A percentile compares a stretch with the other conserved stretches of the same genome.
Conservation (phyloP, 2,329 filamentous ascomycete species). For the Paecilomyces formosus region DNA sequence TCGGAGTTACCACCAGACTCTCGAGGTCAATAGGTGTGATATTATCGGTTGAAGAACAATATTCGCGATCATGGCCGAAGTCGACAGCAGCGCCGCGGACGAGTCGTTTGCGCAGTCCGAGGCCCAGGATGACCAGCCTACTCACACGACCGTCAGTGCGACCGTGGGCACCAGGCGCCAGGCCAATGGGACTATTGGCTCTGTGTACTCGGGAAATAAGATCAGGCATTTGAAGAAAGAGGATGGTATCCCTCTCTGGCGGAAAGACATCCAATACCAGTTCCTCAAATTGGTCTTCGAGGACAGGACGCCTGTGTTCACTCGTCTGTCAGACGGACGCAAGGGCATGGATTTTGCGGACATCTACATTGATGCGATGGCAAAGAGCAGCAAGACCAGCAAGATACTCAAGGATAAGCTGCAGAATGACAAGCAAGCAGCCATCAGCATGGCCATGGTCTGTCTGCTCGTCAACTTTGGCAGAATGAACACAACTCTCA, state of each 20-base stretch:
- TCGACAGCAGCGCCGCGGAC: conserved; percentile 24
- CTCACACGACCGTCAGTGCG: conserved; percentile 29
- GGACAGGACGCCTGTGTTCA: conserved; percentile 64
- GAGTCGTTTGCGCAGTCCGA: conserved; percentile 30
- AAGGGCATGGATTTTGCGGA: conserved; percentile 77
- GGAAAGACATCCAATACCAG: conserved; percentile 60
- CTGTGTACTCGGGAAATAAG: conserved; percentile 61
- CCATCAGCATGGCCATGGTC: conserved; percentile 99
- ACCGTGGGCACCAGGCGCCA: conserved; percentile 50
- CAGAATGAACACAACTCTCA: conserved; percentile 96
- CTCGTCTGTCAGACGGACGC: conserved; percentile 78
- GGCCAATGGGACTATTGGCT: conserved; percentile 58
- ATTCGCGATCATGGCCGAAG: conserved; percentile 21
- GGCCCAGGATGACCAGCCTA: conserved; percentile 26
- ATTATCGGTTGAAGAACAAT: background rate
- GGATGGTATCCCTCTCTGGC: conserved; percentile 59
- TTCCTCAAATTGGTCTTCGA: conserved; percentile 58
- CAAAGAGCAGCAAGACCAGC: conserved; percentile 96
- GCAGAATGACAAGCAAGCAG: conserved; percentile 80
- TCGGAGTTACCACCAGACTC: conserved; percentile 2
- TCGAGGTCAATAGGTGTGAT: conserved; percentile 4
- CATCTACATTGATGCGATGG: conserved; percentile 98
- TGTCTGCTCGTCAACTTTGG: conserved; percentile 95
- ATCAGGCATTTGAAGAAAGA: conserved; percentile 61
- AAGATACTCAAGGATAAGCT: conserved; percentile 97